A percentile compares a stretch with the other conserved stretches of the same genome.
Evolutionary conservation across 768 basidiomycete genomes (phyloP).

Genomic region (Collybia sordida): DNA sequence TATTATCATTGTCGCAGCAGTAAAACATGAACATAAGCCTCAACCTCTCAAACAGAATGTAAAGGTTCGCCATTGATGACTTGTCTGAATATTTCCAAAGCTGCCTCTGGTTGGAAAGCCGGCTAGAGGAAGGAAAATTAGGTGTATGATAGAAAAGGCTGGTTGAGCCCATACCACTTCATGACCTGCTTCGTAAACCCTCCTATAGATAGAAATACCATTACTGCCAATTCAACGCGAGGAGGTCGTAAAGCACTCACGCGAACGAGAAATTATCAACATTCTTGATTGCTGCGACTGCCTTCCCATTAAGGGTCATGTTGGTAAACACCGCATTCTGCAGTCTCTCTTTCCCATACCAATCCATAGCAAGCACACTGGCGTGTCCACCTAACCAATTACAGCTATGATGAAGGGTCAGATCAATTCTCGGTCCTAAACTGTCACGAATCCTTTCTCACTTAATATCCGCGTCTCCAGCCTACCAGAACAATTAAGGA

Average conservation of each 20-base stretch:
- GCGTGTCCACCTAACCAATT: constrained; percentile 45
- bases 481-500: constrained; percentile 17
- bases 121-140: constrained; percentile 34
- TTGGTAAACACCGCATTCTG: constrained; percentile 42
- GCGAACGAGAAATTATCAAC: constrained; percentile 69
- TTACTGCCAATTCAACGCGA: background rate
- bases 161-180: constrained; percentile 50
- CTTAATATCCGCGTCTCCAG: constrained; percentile 49
- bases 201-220: constrained; percentile 25
- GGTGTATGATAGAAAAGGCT: background rate
- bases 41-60: no score
- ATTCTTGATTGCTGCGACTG: constrained; percentile 61
- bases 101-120: constrained; percentile 59
- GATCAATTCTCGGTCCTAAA: background rate
- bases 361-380: constrained; percentile 42
- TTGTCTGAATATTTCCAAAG: constrained; percentile 60
- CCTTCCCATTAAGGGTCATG: constrained; percentile 52
- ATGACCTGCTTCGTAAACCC: constrained; percentile 59
- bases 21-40: no score
- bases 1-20: no score
- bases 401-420: constrained; percentile 23
- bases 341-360: constrained; percentile 40
- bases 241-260: constrained; percentile 33
- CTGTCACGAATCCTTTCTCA: constrained; percentile 15
- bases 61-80: constrained; percentile 44